Percentiles rank a stretch among this genome's conserved stretches.
Evolutionary conservation across 805 yeast species (phyloP).

Genomic region (Lachancea thermotolerans): DNA sequence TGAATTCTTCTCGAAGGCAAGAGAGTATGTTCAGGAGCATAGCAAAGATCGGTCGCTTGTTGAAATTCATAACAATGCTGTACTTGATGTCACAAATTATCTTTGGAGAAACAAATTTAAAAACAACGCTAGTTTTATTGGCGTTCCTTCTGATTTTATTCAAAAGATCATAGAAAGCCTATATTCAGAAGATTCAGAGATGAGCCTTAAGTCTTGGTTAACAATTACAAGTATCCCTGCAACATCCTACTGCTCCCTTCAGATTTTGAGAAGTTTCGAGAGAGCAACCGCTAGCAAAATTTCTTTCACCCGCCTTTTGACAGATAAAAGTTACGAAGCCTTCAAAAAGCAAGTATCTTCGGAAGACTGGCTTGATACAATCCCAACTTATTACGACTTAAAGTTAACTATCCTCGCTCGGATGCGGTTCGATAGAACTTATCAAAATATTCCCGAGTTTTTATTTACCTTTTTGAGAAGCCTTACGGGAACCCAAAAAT

Average conservation of each 20-base stretch:
- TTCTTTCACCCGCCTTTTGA: slow-evolving; percentile 10
- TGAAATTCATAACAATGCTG: slow-evolving; percentile 20
- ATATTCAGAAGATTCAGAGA: slow-evolving; percentile 9
- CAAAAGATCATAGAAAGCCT: slow-evolving; percentile 12
- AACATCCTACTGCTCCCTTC: slow-evolving; percentile 13
- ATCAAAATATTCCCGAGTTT: slow-evolving; percentile 42
- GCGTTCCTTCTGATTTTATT: slow-evolving; percentile 21
- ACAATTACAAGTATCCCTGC: slow-evolving; percentile 24
- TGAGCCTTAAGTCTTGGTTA: slow-evolving; percentile 14
- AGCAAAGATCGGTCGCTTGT: slow-evolving; percentile 8
- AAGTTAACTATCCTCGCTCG: background rate
- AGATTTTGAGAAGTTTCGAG: background rate
- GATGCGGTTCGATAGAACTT: slow-evolving; percentile 32
- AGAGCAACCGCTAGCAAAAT: background rate
- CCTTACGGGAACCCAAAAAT: slow-evolving; percentile 6
- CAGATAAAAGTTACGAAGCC: slow-evolving; percentile 15
- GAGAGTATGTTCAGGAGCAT: background rate
- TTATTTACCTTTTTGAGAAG: slow-evolving; percentile 50
- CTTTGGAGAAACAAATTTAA: slow-evolving; percentile 27
- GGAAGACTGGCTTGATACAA: background rate
- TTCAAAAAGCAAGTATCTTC: slow-evolving; percentile 6
- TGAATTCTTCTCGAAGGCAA: background rate
- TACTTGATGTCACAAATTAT: slow-evolving; percentile 25
- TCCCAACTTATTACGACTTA: slow-evolving; percentile 4
- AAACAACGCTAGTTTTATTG: slow-evolving; percentile 14